Percentiles rank a stretch among this genome's conserved stretches.
phyloP scores from a whole-genome alignment of 176 grass and related monocot genomes.

The Eremochloa ophiuroides region DNA sequence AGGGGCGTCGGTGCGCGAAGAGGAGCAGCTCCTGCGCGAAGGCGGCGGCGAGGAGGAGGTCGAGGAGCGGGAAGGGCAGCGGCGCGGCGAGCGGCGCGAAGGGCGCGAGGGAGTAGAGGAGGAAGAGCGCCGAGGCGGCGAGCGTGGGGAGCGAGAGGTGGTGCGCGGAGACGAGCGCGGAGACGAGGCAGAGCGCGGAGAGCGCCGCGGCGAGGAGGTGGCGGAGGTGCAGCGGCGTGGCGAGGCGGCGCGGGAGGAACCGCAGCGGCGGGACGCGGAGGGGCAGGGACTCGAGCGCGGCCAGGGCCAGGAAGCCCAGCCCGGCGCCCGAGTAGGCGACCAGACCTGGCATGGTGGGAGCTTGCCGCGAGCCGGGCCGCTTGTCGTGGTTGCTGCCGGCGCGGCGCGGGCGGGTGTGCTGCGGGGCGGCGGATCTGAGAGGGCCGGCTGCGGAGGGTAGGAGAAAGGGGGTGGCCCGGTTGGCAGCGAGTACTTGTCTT shows the following conservation, averaged over 20 bases:
- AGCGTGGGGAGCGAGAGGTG: conserved; percentile 65
- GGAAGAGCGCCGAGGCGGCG: conserved; percentile 63
- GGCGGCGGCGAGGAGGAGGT: conserved; percentile 72
- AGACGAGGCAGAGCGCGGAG: conserved; percentile 53
- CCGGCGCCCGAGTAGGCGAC: conserved; percentile 65
- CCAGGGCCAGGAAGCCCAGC: conserved; percentile 60
- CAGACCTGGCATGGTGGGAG: conserved; percentile 62
- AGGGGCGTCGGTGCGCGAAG: conserved; percentile 62
- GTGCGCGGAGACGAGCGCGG: conserved; percentile 41
- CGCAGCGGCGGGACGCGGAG: conserved; percentile 28
- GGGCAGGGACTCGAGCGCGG: conserved; percentile 53
- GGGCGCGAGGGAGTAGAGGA: conserved; percentile 70
- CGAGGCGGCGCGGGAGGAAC: conserved; percentile 15
- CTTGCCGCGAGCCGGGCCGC: not conserved
- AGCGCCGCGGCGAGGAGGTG: conserved; percentile 31
- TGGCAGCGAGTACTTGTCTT: not conserved
- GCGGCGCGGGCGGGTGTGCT: not conserved
- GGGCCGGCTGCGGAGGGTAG: not conserved
- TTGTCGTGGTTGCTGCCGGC: not conserved
- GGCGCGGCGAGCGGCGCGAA: conserved; percentile 43
- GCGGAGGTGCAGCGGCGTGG: conserved; percentile 39
- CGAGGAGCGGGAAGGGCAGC: conserved; percentile 53
- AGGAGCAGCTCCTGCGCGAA: conserved; percentile 73
- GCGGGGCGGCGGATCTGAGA: conserved; percentile 29
- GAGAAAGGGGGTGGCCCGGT: not conserved